Conservation (phyloP, 192 early-diverging fungal genomes). For the Umbelopsis sp. region DNA sequence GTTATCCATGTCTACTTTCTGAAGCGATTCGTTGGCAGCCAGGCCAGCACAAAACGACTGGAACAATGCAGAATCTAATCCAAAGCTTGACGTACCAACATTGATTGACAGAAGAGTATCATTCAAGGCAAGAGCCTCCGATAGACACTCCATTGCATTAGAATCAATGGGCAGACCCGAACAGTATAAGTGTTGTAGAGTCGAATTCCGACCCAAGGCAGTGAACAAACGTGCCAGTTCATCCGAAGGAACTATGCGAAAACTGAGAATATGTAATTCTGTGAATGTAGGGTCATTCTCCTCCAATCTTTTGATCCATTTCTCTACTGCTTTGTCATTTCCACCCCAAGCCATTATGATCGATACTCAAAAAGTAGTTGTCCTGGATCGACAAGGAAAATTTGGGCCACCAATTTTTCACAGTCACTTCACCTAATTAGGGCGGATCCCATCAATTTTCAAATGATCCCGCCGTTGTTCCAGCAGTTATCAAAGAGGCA, state of each 20-base stretch:
- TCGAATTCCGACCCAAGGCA: conserved; percentile 44
- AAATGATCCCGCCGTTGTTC: too few relatives aligned
- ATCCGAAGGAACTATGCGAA: conserved; percentile 43
- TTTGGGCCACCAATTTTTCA: neutral
- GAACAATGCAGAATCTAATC: conserved; percentile 31
- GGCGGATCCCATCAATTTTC: conserved; percentile 23
- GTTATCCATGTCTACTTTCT: conserved; percentile 56
- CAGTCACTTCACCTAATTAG: neutral
- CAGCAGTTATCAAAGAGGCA: neutral
- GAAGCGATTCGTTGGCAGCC: conserved; percentile 45
- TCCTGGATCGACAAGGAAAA: neutral
- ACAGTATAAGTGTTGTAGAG: conserved; percentile 52
- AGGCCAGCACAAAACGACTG: conserved; percentile 44
- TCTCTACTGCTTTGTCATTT: conserved; percentile 47
- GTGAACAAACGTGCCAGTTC: conserved; percentile 50
- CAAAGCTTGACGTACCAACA: conserved; percentile 45
- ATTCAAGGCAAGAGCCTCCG: conserved; percentile 44
- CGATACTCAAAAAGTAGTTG: neutral
- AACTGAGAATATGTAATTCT: conserved; percentile 57
- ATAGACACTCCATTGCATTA: conserved; percentile 34
- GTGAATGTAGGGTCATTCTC: conserved; percentile 49
- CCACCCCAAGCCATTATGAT: conserved; percentile 57
- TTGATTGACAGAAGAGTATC: conserved; percentile 46
- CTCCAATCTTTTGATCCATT: conserved; percentile 52
- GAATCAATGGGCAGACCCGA: conserved; percentile 52